Conservation (phyloP, 495 filamentous ascomycete genomes). For the Endocarpon pusillum region DNA sequence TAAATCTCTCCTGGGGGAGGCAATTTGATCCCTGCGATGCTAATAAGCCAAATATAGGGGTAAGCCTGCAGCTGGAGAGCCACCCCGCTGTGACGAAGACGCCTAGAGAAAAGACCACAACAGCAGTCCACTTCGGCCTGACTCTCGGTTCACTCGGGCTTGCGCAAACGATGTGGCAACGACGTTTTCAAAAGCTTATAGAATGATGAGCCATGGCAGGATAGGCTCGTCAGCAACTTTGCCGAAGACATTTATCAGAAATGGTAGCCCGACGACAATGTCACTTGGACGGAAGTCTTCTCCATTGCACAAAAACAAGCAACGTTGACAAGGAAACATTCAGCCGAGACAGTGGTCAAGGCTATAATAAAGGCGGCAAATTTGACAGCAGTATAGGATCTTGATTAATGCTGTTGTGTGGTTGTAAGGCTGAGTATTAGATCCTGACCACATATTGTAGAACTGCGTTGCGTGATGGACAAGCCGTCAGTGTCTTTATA, state of each 20-base stretch:
- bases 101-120: conserved; percentile 46
- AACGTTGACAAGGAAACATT: conserved; percentile 55
- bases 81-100: conserved; percentile 42
- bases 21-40: conserved; percentile 41
- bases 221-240: conserved; percentile 46
- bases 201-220: conserved; percentile 51
- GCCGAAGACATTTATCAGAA: conserved; percentile 39
- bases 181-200: conserved; percentile 59
- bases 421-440: conserved; percentile 37
- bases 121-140: conserved; percentile 47
- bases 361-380: conserved; percentile 46
- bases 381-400: conserved; percentile 49
- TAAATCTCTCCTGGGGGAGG: conserved; percentile 49
- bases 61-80: conserved; percentile 42
- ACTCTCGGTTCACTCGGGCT: conserved; percentile 45
- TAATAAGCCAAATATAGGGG: conserved; percentile 45
- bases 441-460: conserved; percentile 43
- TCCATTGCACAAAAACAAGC: conserved; percentile 56
- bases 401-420: conserved; percentile 47
- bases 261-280: conserved; percentile 43
- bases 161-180: conserved; percentile 53
- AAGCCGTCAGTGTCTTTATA: not conserved
- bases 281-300: conserved; percentile 40
- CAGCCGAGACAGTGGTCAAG: conserved; percentile 38
- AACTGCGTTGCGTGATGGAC: conserved; percentile 49